A percentile compares a stretch with the other conserved stretches of the same genome.
Conservation (phyloP, 2,329 filamentous ascomycete genomes). For the Pleoardoris graminearum region DNA sequence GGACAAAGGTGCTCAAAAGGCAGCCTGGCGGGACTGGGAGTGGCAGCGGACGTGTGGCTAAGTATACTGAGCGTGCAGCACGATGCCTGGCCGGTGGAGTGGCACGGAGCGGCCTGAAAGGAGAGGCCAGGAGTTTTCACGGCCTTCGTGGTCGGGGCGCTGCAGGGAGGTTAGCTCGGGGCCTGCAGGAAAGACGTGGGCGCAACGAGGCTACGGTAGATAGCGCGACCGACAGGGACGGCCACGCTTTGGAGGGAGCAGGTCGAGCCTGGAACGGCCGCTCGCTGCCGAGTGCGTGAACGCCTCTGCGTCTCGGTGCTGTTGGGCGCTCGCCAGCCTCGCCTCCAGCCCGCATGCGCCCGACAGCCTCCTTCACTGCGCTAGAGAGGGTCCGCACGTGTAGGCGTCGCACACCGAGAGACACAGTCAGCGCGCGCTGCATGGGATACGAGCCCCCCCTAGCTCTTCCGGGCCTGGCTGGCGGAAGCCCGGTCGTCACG, state of each 20-base stretch:
- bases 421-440: slow-evolving; percentile 24
- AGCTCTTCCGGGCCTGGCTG: slow-evolving; percentile 10
- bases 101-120: slow-evolving; percentile 22
- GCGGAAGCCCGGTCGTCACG: slow-evolving; percentile 17
- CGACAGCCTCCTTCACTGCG: slow-evolving; percentile 4
- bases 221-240: slow-evolving; percentile 15
- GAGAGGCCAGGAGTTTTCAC: slow-evolving; percentile 31
- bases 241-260: slow-evolving; percentile 20
- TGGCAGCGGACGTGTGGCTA: slow-evolving; percentile 9
- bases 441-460: slow-evolving; percentile 11
- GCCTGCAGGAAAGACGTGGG: slow-evolving; percentile 21
- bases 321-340: background rate
- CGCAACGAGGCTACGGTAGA: slow-evolving; percentile 16
- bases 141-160: slow-evolving; percentile 29
- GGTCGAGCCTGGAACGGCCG: background rate
- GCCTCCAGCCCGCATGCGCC: background rate
- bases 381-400: slow-evolving; percentile 18
- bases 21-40: slow-evolving; percentile 5
- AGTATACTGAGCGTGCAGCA: slow-evolving; percentile 5
- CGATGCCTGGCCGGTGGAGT: slow-evolving; percentile 11
- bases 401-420: slow-evolving; percentile 20
- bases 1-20: slow-evolving; percentile 11
- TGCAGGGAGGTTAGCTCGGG: slow-evolving; percentile 14
- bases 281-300: slow-evolving; percentile 1
- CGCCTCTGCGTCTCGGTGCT: background rate